phyloP scores from a whole-genome alignment of 2,329 filamentous ascomycete genomes.

The Didymella segeticola region DNA sequence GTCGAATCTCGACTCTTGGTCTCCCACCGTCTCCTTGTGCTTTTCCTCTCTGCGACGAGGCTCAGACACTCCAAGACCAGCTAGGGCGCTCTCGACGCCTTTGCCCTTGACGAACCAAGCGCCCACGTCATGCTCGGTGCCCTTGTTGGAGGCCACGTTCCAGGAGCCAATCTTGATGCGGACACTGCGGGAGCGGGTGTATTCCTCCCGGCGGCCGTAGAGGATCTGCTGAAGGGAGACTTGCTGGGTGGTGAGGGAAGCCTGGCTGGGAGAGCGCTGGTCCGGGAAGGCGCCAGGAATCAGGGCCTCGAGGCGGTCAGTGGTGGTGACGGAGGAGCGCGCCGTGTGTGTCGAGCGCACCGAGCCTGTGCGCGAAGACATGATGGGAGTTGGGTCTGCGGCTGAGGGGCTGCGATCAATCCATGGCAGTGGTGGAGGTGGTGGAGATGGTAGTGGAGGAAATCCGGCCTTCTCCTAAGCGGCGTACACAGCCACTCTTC shows the following conservation, averaged over 20 bases:
- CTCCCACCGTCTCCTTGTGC: conserved; percentile 53
- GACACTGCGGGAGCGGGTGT: conserved; percentile 74
- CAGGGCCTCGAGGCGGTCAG: conserved; percentile 48
- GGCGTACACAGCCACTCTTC: conserved; percentile 14
- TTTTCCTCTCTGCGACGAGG: conserved; percentile 41
- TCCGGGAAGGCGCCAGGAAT: conserved; percentile 59
- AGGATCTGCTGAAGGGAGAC: conserved; percentile 64
- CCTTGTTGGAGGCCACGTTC: conserved; percentile 88
- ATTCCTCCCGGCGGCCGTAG: conserved; percentile 78
- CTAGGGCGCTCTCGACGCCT: conserved; percentile 70
- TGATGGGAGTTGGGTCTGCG: conserved; percentile 28
- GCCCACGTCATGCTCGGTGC: conserved; percentile 85
- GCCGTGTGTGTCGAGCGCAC: conserved; percentile 28
- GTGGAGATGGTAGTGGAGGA: background rate
- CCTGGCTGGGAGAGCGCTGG: conserved; percentile 26
- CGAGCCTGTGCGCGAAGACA: conserved; percentile 35
- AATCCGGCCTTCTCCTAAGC: background rate
- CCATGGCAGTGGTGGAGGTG: conserved; percentile 5
- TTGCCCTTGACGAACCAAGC: conserved; percentile 86
- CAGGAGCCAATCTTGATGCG: conserved; percentile 91
- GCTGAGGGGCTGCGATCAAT: conserved; percentile 6
- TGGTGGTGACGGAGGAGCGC: conserved; percentile 12
- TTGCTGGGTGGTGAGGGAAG: conserved; percentile 48
- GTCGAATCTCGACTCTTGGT: conserved; percentile 56
- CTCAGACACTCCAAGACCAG: conserved; percentile 54